Base-by-base conservation (phyloP, 768 basidiomycete genomes). In the Cystofilobasidium capitatum region DNA sequence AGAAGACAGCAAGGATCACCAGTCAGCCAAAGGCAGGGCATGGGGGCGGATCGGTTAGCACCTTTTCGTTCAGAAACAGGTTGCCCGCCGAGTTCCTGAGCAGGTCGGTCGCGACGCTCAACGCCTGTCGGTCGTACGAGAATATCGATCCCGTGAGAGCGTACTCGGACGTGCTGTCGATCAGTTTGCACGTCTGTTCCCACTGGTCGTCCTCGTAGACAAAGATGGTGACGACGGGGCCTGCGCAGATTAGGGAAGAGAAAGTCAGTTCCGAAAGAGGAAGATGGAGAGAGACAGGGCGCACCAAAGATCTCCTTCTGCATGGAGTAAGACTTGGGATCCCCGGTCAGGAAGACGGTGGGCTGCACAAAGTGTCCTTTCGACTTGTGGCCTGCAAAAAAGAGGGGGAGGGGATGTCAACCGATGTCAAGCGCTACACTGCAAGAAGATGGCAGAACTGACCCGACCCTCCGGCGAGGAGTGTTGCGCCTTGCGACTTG, bases 221-320 rank as follows among this genome's bases (percentile, higher is more conserved):
- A 77, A 84, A 96, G 65, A 88, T 83, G 87, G 89, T 55, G 24
- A 70, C 54, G 49, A 26, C 8, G n/a, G n/a, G n/a, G n/a, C n/a
- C n/a, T n/a, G n/a, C n/a, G n/a, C n/a, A 70, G 55, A n/a, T n/a
- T n/a, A n/a, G n/a, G n/a, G n/a, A n/a, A n/a, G n/a, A n/a, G n/a
- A n/a, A n/a, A n/a, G n/a, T n/a, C n/a, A n/a, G 24, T 29, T 63
- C n/a, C 6, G 29, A 35, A 63, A 2, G 45, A 58, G 22, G 42
- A 1, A 62, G 10, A 35, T 54, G 39, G 26, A 39, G 66, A 57
- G 61, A 22, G 16, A 51, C 31, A 39, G 20, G 39, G 92, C 29
- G 94, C 96, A 1, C 94, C 94, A 72, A 99, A 98, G 72, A 99
- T 88, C 79, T 99, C 94, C 71, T 97, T 90, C 4, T 82, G 83